Conservation (phyloP, 768 basidiomycete genomes). For the Lentinula guzmanii region DNA sequence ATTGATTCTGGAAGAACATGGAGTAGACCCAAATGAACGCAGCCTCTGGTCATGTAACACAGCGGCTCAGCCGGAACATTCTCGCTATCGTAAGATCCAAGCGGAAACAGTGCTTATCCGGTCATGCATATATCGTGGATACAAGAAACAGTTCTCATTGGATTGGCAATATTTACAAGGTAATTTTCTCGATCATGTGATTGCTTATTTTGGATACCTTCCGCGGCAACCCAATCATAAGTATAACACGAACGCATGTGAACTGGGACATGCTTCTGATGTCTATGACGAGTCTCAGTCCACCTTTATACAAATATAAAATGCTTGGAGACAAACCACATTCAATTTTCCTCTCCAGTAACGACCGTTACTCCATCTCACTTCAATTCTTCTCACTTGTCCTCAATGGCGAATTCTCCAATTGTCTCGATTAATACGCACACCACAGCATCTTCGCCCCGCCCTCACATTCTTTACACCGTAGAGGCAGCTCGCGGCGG, state of each 20-base stretch:
- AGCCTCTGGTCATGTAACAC: neutral
- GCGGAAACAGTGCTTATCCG: neutral
- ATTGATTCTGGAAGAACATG: neutral
- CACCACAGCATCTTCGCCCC: slow-evolving; percentile 39
- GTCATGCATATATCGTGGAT: neutral
- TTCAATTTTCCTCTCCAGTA: neutral
- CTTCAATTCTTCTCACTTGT: neutral
- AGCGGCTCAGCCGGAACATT: neutral
- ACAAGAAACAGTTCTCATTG: too few relatives aligned
- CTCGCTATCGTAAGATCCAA: neutral
- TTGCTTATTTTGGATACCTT: neutral
- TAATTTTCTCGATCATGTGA: too few relatives aligned
- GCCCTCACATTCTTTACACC: slow-evolving; percentile 41
- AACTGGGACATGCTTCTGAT: neutral
- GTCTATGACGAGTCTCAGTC: neutral
- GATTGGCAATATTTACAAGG: too few relatives aligned
- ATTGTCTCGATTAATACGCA: slow-evolving; percentile 30
- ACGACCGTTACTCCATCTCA: neutral
- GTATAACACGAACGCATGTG: neutral
- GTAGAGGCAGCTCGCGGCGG: slow-evolving; percentile 30
- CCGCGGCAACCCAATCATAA: neutral
- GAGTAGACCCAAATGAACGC: neutral
- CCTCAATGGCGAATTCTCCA: neutral
- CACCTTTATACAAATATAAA: neutral
- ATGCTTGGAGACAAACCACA: neutral